phyloP scores from a whole-genome alignment of 2,329 filamentous ascomycete species.

The Ophiobolus disseminans region DNA sequence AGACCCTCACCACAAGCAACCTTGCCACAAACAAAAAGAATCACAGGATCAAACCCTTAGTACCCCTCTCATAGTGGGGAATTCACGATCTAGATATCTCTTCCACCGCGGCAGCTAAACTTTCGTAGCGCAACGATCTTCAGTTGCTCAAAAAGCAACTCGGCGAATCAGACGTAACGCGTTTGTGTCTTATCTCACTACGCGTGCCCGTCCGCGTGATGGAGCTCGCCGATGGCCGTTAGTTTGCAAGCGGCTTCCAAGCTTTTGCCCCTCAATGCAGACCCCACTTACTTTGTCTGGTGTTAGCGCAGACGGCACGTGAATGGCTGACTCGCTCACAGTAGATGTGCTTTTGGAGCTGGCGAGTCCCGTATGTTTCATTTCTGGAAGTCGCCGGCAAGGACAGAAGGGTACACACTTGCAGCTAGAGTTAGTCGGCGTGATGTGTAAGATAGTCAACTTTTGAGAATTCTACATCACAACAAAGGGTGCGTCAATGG shows the following conservation, averaged over 20 bases:
- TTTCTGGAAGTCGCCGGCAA: neutral
- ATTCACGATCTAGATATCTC: neutral
- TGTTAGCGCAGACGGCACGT: constrained; percentile 5
- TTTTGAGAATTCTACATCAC: too few species aligned
- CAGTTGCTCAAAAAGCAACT: constrained; percentile 1
- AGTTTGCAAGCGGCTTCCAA: constrained; percentile 4
- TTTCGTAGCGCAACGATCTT: neutral
- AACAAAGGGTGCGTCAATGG: too few species aligned
- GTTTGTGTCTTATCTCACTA: constrained; percentile 23
- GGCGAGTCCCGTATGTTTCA: neutral
- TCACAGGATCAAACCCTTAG: neutral
- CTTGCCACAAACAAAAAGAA: constrained; percentile 14
- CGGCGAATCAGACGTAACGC: constrained; percentile 21
- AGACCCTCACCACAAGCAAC: neutral
- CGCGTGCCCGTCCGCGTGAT: constrained; percentile 21
- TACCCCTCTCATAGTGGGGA: constrained; percentile 4
- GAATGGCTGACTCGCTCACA: neutral
- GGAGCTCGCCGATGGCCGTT: constrained; percentile 39
- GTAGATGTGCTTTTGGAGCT: neutral
- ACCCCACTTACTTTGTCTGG: constrained; percentile 7
- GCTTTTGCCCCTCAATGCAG: constrained; percentile 15
- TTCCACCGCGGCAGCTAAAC: constrained; percentile 1
- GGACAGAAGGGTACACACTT: too few species aligned
- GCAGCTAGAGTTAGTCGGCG: too few species aligned
- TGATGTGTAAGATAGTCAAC: too few species aligned